A percentile compares a stretch with the other conserved stretches of the same genome.
These are phyloP conservation scores for Mortierella claussenii DNA, from an alignment of 192 early-diverging fungal genomes.

Conservation along the genomic window DNA sequence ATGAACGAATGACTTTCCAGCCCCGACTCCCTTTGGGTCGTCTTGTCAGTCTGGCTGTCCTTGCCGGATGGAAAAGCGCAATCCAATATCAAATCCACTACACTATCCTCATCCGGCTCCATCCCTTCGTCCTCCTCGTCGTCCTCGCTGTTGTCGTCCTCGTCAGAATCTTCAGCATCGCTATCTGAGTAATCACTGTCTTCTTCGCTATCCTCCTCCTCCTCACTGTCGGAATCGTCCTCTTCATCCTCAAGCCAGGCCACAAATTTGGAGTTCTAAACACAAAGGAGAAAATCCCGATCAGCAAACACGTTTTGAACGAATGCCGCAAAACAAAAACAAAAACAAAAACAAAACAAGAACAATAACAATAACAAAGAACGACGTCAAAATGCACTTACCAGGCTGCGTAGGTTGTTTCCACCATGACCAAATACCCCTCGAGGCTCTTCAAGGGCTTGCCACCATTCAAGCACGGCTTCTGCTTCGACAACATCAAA, in stretches of 20 bases:
- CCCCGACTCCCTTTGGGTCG: neutral
- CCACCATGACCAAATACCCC: slow-evolving; percentile 20
- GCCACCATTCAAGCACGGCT: slow-evolving; percentile 60
- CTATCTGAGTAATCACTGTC: slow-evolving; percentile 28
- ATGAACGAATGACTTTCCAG: neutral
- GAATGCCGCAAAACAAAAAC: neutral
- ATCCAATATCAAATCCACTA: slow-evolving; percentile 14
- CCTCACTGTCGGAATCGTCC: slow-evolving; percentile 26
- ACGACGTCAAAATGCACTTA: too few relatives aligned
- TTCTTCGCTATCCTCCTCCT: slow-evolving; percentile 32
- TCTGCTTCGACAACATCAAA: slow-evolving; percentile 57
- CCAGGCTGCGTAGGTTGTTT: slow-evolving; percentile 25
- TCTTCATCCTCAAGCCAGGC: slow-evolving; percentile 55
- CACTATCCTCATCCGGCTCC: too few relatives aligned
- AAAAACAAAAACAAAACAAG: neutral
- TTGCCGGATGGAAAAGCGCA: neutral
- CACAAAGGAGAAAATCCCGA: neutral
- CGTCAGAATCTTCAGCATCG: slow-evolving; percentile 31
- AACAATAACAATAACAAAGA: slow-evolving; percentile 8
- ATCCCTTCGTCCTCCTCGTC: too few relatives aligned
- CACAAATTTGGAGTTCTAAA: slow-evolving; percentile 50
- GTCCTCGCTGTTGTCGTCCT: slow-evolving; percentile 15
- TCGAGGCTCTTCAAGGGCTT: slow-evolving; percentile 15
- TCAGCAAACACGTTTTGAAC: neutral
- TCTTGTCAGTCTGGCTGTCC: neutral